Conservation (phyloP, 192 early-diverging fungal genomes). For the Gorgonomyces haynaldii region DNA sequence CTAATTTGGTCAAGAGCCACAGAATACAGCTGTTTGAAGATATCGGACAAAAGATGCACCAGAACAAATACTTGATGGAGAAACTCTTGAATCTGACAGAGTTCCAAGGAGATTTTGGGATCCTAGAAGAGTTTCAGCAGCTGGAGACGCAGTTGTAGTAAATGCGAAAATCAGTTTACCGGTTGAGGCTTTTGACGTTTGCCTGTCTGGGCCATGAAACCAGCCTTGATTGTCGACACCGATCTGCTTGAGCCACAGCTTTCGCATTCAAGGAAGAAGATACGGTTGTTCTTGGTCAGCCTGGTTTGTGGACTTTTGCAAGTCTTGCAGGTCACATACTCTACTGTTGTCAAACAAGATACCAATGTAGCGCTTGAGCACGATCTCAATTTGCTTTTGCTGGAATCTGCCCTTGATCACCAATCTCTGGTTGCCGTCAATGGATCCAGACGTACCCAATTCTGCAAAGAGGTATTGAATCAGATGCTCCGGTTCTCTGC, state of each 20-base stretch:
- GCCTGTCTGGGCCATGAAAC: slow-evolving; percentile 72
- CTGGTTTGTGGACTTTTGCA: slow-evolving; percentile 93
- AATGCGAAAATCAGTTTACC: not conserved
- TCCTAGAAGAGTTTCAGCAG: not conserved
- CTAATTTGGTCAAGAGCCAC: too few species aligned
- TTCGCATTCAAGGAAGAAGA: slow-evolving; percentile 96
- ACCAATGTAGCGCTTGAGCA: slow-evolving; percentile 93
- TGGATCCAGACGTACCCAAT: slow-evolving; percentile 94
- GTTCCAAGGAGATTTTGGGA: not conserved
- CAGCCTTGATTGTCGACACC: slow-evolving; percentile 93
- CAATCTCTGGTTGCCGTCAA: slow-evolving; percentile 80
- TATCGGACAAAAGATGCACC: too few species aligned
- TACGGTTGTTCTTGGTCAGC: slow-evolving; percentile 87
- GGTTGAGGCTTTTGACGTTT: not conserved
- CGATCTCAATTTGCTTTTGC: slow-evolving; percentile 97
- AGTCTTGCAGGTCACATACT: slow-evolving; percentile 99
- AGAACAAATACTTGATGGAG: slow-evolving; percentile 1
- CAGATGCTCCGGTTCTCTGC: slow-evolving; percentile 89
- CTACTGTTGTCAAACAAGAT: slow-evolving; percentile 38
- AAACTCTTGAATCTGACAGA: not conserved
- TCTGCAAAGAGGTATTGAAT: slow-evolving; percentile 97
- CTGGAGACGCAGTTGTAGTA: not conserved
- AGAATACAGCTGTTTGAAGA: too few species aligned
- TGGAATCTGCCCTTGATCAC: slow-evolving; percentile 97
- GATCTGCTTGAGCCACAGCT: slow-evolving; percentile 88